Evolutionary conservation across 2,329 filamentous ascomycete species (phyloP).

Genomic region (Magnaporthiopsis poae): DNA sequence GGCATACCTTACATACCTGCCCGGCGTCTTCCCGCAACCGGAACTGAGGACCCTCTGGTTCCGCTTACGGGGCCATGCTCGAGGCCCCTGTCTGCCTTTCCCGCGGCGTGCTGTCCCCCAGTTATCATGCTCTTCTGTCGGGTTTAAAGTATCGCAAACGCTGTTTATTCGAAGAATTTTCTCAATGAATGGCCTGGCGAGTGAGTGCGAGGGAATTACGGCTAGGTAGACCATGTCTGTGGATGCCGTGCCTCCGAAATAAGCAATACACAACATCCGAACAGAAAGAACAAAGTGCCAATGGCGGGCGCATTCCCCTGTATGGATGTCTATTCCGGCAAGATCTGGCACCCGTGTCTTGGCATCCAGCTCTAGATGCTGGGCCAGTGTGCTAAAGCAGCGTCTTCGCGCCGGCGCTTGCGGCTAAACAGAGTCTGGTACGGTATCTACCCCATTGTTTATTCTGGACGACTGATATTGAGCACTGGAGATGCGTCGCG

Average conservation of each 20-base stretch:
- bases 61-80: not conserved
- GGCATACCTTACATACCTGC: not conserved
- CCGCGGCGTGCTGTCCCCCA: too few species aligned
- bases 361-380: not conserved
- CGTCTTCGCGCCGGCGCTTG: not conserved
- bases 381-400: too few species aligned
- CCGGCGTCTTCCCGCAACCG: not conserved
- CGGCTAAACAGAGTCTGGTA: not conserved
- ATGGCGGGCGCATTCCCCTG: not conserved
- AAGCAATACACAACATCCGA: not conserved
- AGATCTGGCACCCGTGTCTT: not conserved
- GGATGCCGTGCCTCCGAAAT: not conserved
- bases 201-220: not conserved
- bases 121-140: not conserved
- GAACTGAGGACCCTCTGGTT: not conserved
- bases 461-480: not conserved
- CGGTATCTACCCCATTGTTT: not conserved
- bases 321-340: not conserved
- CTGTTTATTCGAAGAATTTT: not conserved
- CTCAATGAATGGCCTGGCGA: not conserved
- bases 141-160: too few species aligned
- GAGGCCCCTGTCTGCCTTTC: too few species aligned
- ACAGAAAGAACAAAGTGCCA: not conserved
- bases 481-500: not conserved
- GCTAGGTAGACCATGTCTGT: not conserved